Percentiles rank a stretch among this genome's conserved stretches.
These are phyloP conservation scores for Plantago ovata DNA, from an alignment of 257 asterid genomes.

Conservation along the genomic window DNA sequence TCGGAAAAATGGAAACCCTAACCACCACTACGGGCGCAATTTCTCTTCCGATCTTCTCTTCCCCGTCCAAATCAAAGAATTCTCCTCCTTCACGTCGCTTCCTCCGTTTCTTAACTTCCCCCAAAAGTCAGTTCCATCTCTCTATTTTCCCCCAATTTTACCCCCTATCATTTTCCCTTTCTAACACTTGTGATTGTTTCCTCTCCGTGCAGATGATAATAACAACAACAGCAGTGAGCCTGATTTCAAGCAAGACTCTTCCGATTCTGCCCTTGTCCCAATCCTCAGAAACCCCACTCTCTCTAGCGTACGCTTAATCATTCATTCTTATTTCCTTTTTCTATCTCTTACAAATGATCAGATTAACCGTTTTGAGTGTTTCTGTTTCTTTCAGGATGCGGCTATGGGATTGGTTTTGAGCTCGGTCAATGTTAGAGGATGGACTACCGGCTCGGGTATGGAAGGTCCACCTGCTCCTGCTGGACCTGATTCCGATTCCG, in stretches of 20 bases:
- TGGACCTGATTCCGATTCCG: constrained; percentile 33
- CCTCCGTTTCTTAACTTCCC: too few relatives aligned
- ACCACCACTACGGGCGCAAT: constrained; percentile 33
- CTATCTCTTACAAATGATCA: not conserved
- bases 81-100: constrained; percentile 18
- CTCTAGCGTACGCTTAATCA: constrained; percentile 42
- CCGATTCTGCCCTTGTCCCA: constrained; percentile 41
- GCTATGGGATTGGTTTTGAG: constrained; percentile 77
- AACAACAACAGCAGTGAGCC: constrained; percentile 32
- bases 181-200: not conserved
- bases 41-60: constrained; percentile 45
- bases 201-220: constrained; percentile 26
- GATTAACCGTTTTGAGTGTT: not conserved
- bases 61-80: constrained; percentile 33
- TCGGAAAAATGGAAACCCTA: constrained; percentile 76
- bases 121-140: too few relatives aligned
- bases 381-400: constrained; percentile 47
- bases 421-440: constrained; percentile 80
- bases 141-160: constrained; percentile 30
- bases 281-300: constrained; percentile 38
- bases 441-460: constrained; percentile 42
- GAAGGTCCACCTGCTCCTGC: constrained; percentile 39
- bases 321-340: not conserved
- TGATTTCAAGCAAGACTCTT: constrained; percentile 47
- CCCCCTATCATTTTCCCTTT: not conserved